These are phyloP conservation scores for Backusella mclennaniae DNA, from an alignment of 192 early-diverging fungal species.

Conservation along the genomic window DNA sequence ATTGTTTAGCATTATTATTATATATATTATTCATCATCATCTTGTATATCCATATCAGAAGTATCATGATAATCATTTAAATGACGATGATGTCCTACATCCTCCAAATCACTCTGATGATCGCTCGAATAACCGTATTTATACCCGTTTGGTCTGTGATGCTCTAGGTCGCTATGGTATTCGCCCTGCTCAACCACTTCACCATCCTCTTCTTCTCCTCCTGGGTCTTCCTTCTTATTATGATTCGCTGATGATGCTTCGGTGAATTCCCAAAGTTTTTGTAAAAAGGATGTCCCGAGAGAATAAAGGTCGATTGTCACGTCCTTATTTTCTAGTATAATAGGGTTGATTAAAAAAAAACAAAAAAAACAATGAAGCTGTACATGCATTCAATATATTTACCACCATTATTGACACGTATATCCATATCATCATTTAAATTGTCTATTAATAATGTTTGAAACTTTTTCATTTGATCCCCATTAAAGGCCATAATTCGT, in stretches of 20 bases:
- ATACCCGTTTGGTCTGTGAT: background rate
- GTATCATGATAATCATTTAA: background rate
- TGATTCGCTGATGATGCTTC: background rate
- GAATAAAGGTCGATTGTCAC: constrained; percentile 26
- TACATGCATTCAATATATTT: background rate
- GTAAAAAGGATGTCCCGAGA: constrained; percentile 22
- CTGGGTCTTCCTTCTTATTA: background rate
- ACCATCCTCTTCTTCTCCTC: background rate
- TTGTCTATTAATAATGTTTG: constrained; percentile 15
- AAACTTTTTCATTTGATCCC: constrained; percentile 22
- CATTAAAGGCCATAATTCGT: constrained; percentile 13
- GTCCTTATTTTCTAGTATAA: background rate
- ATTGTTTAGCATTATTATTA: background rate
- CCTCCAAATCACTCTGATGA: background rate
- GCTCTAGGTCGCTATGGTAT: background rate
- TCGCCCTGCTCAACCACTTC: background rate
- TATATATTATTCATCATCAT: background rate
- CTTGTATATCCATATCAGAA: constrained; percentile 2
- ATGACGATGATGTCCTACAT: background rate
- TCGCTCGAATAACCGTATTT: background rate
- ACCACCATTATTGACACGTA: constrained; percentile 19
- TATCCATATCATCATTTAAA: constrained; percentile 13
- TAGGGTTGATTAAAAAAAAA: background rate
- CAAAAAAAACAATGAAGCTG: too few species aligned
- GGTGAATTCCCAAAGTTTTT: constrained; percentile 20